Evolutionary conservation across 139 green algal species (phyloP).

Genomic region (Chlamydomonas schloesseri): DNA sequence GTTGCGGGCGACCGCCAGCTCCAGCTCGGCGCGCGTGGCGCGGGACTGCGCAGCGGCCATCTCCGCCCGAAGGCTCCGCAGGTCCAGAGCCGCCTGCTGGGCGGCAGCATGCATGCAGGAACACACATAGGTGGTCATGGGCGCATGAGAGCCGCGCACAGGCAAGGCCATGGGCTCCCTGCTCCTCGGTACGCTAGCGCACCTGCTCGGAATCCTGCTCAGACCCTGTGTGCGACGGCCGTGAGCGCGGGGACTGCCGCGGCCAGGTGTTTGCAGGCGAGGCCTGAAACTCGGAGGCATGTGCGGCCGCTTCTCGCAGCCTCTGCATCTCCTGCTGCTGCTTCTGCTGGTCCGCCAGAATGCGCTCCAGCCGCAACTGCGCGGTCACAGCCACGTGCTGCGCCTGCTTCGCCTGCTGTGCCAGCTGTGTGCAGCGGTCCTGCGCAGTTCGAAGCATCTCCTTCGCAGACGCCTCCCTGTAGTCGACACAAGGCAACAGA

Average conservation of each 20-base stretch:
- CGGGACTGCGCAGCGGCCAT: slow-evolving; percentile 9
- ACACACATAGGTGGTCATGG: too few relatives aligned
- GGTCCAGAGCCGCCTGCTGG: slow-evolving; percentile 8
- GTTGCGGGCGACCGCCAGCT: slow-evolving; percentile 17
- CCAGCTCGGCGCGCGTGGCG: slow-evolving; percentile 17
- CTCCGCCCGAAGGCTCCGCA: slow-evolving; percentile 1
- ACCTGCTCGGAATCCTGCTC: background rate
- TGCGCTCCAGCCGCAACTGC: slow-evolving; percentile 49
- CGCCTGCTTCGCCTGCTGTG: slow-evolving; percentile 1
- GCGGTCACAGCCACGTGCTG: slow-evolving; percentile 43
- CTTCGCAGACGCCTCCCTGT: background rate
- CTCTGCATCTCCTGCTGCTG: background rate
- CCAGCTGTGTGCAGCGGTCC: background rate
- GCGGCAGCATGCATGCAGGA: too few relatives aligned
- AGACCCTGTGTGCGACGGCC: too few relatives aligned
- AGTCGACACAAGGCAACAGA: background rate
- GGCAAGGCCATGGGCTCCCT: too few relatives aligned
- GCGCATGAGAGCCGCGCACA: too few relatives aligned
- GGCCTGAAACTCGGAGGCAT: background rate
- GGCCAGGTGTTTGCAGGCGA: too few relatives aligned
- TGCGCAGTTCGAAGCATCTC: background rate
- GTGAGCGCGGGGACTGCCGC: too few relatives aligned
- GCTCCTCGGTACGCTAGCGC: too few relatives aligned
- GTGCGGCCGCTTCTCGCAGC: background rate
- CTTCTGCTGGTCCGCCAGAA: background rate